Evolutionary conservation across 192 early-diverging fungal genomes (phyloP), one percentile per base, ranked within the genome.

Genomic region (Rhizophagus prolifer): DNA sequence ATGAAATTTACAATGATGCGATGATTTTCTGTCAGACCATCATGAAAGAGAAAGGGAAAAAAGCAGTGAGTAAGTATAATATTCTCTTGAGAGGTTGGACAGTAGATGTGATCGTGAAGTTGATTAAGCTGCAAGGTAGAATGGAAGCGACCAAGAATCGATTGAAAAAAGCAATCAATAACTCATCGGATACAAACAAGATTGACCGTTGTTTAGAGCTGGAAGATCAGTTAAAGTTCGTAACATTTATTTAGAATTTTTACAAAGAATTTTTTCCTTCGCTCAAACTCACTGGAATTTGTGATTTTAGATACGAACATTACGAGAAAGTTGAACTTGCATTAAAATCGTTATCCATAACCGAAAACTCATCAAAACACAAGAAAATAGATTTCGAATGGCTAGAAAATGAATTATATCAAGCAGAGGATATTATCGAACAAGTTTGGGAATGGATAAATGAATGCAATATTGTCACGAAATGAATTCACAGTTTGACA

Each of bases 41-140:
- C 62, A 3, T 60, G 7, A 60, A 36, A 59, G 1, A 59, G 13
- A 72, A 59, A n/a, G 54, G 58, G 25, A n/a, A 58, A 50, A 34
- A 44, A 19, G 34, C 19, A 1, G 72, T 62, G 12, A 13, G 2
- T 34, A 64, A 64, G 9, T 75, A 75, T 65, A 38, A 26, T 75
- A 75, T 75, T 25, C 73, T 75, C 23, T 64, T 75, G 41, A 75
- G 60, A 75, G 73, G 73, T 44, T 23, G 2, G 2, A n/a, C 47
- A 47, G 73, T 75, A 46, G 41, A 65, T 31, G 25, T 46, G 7
- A 75, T 75, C 10, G 62, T 47, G 60, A 4, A 75, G 0, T 25
- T 75, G 25, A 46, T 14, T 64, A 75, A 47, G 44, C 23, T 75
- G 73, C 60, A 65, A 31, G 23, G 23, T 3, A 63, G 25, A 31